Conservation (phyloP, 768 basidiomycete species). For the Boletus rubropictus region DNA sequence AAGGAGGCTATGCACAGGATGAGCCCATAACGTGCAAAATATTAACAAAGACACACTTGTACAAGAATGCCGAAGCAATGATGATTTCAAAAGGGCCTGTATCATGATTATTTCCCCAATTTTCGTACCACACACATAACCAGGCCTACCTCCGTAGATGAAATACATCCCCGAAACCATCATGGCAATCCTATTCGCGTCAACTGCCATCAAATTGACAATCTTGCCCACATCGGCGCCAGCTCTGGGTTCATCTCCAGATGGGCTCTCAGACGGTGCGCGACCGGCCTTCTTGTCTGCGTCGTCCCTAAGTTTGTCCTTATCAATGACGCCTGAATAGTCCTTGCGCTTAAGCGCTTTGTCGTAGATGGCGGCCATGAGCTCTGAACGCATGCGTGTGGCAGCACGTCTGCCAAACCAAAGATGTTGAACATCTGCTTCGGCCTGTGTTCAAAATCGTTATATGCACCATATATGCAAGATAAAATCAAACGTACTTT, state of each 20-base stretch:
- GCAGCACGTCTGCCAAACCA: conserved; percentile 77
- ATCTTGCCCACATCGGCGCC: conserved; percentile 89
- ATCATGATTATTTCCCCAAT: background rate
- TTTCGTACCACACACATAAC: too few species aligned
- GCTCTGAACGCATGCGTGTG: conserved; percentile 66
- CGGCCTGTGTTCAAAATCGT: conserved; percentile 32
- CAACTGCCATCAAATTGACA: conserved; percentile 82
- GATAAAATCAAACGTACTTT: conserved; percentile 12
- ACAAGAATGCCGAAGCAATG: conserved; percentile 69
- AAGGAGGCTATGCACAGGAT: conserved; percentile 51
- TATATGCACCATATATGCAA: background rate
- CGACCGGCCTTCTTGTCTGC: conserved; percentile 19
- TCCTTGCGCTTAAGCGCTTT: conserved; percentile 83
- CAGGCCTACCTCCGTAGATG: conserved; percentile 53
- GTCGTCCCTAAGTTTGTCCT: conserved; percentile 33
- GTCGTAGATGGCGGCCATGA: conserved; percentile 85
- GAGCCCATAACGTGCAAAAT: conserved; percentile 18
- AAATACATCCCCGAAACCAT: conserved; percentile 55
- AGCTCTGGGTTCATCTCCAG: conserved; percentile 49
- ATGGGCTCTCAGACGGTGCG: conserved; percentile 21
- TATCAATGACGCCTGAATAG: conserved; percentile 68
- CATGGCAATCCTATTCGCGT: conserved; percentile 58
- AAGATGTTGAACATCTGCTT: conserved; percentile 69
- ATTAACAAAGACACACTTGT: conserved; percentile 44
- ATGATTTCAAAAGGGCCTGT: conserved; percentile 71